A percentile compares a stretch with the other conserved stretches of the same genome.
These are phyloP conservation scores for Xerocomus nothofagi DNA, from an alignment of 1,284 basidiomycete genomes.

Conservation along the genomic window DNA sequence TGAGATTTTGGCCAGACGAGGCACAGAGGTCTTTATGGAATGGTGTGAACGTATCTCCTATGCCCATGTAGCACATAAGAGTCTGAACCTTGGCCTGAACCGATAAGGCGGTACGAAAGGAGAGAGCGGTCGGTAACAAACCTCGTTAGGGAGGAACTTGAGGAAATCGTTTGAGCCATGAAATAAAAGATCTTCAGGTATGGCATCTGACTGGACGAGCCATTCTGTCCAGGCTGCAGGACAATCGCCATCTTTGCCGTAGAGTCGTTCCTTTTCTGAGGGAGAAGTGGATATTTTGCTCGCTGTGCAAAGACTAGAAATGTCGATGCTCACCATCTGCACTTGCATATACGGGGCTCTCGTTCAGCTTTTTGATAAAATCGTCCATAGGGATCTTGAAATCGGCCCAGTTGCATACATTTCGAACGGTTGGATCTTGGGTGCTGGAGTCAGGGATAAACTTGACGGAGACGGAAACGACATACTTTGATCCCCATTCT, in stretches of 20 bases:
- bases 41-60: conserved; percentile 75
- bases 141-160: conserved; percentile 47
- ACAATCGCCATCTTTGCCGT: conserved; percentile 73
- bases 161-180: conserved; percentile 55
- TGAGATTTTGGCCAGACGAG: conserved; percentile 77
- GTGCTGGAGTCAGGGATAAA: conserved; percentile 4
- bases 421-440: conserved; percentile 53
- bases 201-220: conserved; percentile 44
- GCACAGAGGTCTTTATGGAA: conserved; percentile 80
- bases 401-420: conserved; percentile 53
- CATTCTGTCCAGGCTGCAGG: conserved; percentile 62
- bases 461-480: not conserved
- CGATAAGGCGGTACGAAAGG: conserved; percentile 8
- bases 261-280: conserved; percentile 59
- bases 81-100: conserved; percentile 61
- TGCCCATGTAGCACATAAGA: conserved; percentile 76
- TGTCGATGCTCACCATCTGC: conserved; percentile 38
- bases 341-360: conserved; percentile 34
- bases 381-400: conserved; percentile 42
- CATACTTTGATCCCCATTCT: conserved; percentile 40
- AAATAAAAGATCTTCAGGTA: conserved; percentile 54
- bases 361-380: conserved; percentile 46
- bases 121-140: conserved; percentile 28
- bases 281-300: not conserved
- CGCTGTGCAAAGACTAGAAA: not conserved